phyloP scores from a whole-genome alignment of 495 filamentous ascomycete genomes.

The Aspergillus nidulans region DNA sequence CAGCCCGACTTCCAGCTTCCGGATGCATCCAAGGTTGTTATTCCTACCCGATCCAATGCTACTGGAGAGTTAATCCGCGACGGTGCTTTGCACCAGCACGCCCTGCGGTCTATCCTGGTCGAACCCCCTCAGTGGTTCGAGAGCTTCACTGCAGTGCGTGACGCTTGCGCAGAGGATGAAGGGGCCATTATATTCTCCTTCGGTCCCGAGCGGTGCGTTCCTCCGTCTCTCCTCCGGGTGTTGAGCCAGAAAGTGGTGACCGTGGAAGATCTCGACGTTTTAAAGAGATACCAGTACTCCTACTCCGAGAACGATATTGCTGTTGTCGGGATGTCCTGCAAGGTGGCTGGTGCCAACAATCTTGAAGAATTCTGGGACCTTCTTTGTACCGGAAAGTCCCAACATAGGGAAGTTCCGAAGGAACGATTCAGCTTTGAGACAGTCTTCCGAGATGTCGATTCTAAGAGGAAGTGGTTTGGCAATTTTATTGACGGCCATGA shows the following conservation, averaged over 20 bases:
- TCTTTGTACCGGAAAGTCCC: slow-evolving; percentile 35
- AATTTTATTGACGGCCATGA: slow-evolving; percentile 44
- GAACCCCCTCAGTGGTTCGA: slow-evolving; percentile 40
- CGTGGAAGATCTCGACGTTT: too few species aligned
- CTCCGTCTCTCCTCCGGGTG: slow-evolving; percentile 29
- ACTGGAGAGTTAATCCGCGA: slow-evolving; percentile 1
- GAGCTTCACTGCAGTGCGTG: slow-evolving; percentile 25
- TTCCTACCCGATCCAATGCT: slow-evolving; percentile 26
- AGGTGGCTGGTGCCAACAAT: slow-evolving; percentile 45
- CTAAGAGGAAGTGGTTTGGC: slow-evolving; percentile 35
- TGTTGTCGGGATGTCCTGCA: slow-evolving; percentile 49
- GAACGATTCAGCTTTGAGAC: slow-evolving; percentile 38
- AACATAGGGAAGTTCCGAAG: slow-evolving; percentile 34
- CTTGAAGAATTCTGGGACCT: slow-evolving; percentile 43
- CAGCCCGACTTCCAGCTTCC: slow-evolving; percentile 30
- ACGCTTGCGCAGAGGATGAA: slow-evolving; percentile 10
- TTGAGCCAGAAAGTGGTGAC: too few species aligned
- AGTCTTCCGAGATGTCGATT: slow-evolving; percentile 26
- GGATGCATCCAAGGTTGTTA: slow-evolving; percentile 27
- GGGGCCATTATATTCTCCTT: slow-evolving; percentile 29
- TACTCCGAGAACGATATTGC: slow-evolving; percentile 37
- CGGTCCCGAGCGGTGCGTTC: slow-evolving; percentile 39
- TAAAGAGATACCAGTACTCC: too few species aligned
- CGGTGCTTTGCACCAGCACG: slow-evolving; percentile 27
- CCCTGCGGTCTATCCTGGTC: slow-evolving; percentile 36